Base-by-base conservation (phyloP, 352 stramenopile species). In the Globisporangium barbulae region DNA sequence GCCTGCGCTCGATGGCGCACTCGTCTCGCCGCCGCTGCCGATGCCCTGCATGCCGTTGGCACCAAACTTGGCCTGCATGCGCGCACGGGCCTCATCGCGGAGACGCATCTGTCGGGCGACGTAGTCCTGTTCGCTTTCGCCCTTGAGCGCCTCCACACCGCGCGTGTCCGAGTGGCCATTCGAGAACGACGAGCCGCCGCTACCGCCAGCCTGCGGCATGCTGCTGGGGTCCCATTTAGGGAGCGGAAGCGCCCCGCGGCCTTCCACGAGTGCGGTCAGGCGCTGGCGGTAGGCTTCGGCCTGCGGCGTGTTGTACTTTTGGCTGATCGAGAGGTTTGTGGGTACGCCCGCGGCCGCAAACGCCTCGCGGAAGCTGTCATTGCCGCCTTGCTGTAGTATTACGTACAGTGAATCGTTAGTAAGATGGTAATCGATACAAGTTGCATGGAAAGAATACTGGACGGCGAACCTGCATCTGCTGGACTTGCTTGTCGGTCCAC, bases 251-350 rank as follows among this genome's bases (percentile, higher is more conserved):
- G 80, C 65, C 15, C 75, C 21, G 6, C 73, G 76, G 28, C 82
- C 82, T 47, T 94, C 80, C 5, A 91, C 81, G n/a, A 89, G 71
- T 4, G 81, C 79, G 17, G 71, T 80, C 15, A 92, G 69, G 21
- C 79, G 72, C 44, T 73, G 70, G 63, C 85, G 85, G 65, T 91
- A 94, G 10, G 77, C 75, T 41, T 91, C 85, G 8, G 85, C 85
- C 65, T 94, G 85, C 1, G 85, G 83, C 41, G 85, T 90, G 76
- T 92, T 92, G 72, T 94, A 92, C 61, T 92, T 94, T 61, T 94
- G 78, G 44, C 72, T 79, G 61, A 92, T 93, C 15, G 78, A 90
- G 9, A 94, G 74, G n/a, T 70, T 77, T 12, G 68, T 85, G n/a
- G 83, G 85, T 5, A 94, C 85, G 25, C 85, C 83, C 10, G 80